Evolutionary conservation across 371 early-diverging fungal genomes (phyloP), one percentile per base, ranked within the genome.

Genomic region (Homolaphlyctis polyrhiza): DNA sequence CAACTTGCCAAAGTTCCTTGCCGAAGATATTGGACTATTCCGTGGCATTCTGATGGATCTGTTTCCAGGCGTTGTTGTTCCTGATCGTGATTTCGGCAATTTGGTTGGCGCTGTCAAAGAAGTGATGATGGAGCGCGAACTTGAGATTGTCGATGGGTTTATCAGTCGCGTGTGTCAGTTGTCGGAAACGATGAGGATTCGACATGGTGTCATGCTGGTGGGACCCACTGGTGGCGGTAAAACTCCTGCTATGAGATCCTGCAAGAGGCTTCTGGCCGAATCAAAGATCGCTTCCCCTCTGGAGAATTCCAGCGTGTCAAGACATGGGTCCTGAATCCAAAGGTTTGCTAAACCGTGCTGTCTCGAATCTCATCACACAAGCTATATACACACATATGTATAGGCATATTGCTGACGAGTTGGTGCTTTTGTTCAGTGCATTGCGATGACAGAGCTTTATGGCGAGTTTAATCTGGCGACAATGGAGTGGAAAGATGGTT

Each of bases 401-500:
- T 57, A 11, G 33, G 28, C 33, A 16, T 36, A 52, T 34, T 35
- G 58, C 2, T 47, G n/a, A 33, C 62, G 34, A 52, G 11, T 35
- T 62, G 55, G 29, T 16, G 25, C 6, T 61, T 25, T 32, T 25
- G 16, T 45, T 45, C 13, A 80, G 77, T 84, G 83, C 69, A 71
- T 85, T 27, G 66, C 77, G 1, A 83, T 85, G 83, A 77, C 68
- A 16, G 85, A 85, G 60, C 73, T 85, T 1, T 85, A 85, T 62
- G 85, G 85, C 18, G 83, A 82, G 61, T 81, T 81, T 65, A 83
- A 85, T 63, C 66, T 81, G 3, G 77, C 78, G 0, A 85, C 85
- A 0, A 85, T 85, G 85, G 85, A 85, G 62, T 85, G 85, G 85
- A 81, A 75, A 57, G 85, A 84, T 61, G 85, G 85, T 1, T 54